A percentile compares a stretch with the other conserved stretches of the same genome.
Evolutionary conservation across 2,329 filamentous ascomycete species (phyloP).

Genomic region (Ophiognomonia clavigignenti-juglandacearum): DNA sequence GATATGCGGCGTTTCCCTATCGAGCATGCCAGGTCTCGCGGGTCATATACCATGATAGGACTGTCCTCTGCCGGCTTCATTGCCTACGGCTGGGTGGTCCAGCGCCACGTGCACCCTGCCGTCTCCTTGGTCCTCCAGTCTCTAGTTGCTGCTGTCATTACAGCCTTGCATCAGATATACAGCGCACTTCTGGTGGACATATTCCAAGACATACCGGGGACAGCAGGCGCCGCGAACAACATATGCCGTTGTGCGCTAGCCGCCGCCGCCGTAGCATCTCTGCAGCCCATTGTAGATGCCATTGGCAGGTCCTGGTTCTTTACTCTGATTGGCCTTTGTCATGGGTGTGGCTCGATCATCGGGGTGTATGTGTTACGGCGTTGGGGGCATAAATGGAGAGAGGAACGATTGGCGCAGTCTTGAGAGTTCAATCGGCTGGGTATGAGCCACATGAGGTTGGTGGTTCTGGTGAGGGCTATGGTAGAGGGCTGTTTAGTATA

Average conservation of each 20-base stretch:
- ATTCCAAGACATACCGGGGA: conserved; percentile 49
- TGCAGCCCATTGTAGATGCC: conserved; percentile 46
- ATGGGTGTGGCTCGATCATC: too few species aligned
- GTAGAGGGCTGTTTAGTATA: too few species aligned
- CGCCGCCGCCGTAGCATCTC: conserved; percentile 48
- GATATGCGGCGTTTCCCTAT: conserved; percentile 44
- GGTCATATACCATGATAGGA: conserved; percentile 46
- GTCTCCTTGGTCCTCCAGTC: conserved; percentile 48
- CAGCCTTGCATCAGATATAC: conserved; percentile 54
- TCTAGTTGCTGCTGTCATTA: conserved; percentile 47
- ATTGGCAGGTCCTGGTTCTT: conserved; percentile 56
- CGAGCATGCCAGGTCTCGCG: conserved; percentile 44
- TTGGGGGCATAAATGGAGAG: too few species aligned
- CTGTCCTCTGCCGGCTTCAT: conserved; percentile 46
- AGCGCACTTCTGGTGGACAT: conserved; percentile 55
- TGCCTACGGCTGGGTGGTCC: conserved; percentile 51
- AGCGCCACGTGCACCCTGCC: conserved; percentile 42
- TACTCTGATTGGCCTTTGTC: too few species aligned
- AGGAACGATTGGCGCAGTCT: too few species aligned
- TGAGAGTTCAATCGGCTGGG: too few species aligned
- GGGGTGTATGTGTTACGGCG: too few species aligned
- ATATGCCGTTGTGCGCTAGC: conserved; percentile 52
- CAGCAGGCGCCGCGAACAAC: conserved; percentile 56
- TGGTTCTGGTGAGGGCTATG: too few species aligned
- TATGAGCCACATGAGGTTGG: too few species aligned